Evolutionary conservation across 176 grass and related monocot species (phyloP).

Genomic region (Juncus inflexus): DNA sequence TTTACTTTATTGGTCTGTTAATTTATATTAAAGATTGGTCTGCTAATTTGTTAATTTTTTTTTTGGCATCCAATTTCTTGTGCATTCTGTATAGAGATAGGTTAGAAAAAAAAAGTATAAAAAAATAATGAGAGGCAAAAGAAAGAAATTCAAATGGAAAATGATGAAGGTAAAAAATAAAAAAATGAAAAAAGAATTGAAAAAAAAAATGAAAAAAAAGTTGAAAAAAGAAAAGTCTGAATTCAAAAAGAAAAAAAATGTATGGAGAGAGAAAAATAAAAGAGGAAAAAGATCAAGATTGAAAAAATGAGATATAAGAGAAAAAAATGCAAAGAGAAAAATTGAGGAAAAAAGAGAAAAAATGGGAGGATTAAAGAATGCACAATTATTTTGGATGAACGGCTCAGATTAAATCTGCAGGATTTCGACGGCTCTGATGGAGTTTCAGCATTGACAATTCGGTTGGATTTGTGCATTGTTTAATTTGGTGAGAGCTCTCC

Average conservation of each 20-base stretch:
- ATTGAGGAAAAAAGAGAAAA: neutral
- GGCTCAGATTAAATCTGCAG: too few relatives aligned
- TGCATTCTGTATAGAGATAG: conserved; percentile 9
- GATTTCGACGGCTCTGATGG: conserved; percentile 2
- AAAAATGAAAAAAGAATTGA: neutral
- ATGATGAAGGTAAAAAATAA: neutral
- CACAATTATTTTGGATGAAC: conserved; percentile 15
- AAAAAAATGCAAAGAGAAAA: neutral
- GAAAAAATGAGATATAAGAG: conserved; percentile 13
- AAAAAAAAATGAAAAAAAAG: conserved; percentile 16
- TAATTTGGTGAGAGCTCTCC: conserved; percentile 9
- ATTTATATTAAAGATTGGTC: neutral
- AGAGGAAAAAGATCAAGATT: conserved; percentile 7
- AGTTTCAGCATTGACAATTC: conserved; percentile 6
- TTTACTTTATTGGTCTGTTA: neutral
- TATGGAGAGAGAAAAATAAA: conserved; percentile 13
- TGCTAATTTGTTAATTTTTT: neutral
- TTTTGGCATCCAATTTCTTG: conserved; percentile 1
- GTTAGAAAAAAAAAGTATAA: conserved; percentile 4
- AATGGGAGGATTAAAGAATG: conserved; percentile 17
- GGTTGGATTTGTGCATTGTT: conserved; percentile 5
- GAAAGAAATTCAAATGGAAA: neutral
- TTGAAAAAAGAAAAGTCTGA: neutral
- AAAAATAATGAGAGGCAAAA: neutral
- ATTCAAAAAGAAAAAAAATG: conserved; percentile 15